Evolutionary conservation across 2,329 filamentous ascomycete species (phyloP).

Genomic region (Neospermospora avenae): DNA sequence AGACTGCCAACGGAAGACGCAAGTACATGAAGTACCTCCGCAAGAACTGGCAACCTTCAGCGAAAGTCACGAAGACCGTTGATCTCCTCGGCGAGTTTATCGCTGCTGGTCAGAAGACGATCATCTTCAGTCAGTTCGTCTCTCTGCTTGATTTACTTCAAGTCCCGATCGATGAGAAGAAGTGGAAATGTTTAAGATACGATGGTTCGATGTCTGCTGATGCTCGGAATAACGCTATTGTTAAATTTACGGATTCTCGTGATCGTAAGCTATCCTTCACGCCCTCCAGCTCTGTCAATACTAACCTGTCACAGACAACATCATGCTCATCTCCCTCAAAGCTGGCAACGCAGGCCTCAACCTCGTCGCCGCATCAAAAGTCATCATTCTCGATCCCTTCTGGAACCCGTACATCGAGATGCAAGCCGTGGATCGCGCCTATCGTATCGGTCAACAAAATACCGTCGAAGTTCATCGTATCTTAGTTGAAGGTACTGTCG

Average conservation of each 20-base stretch:
- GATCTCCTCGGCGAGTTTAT: constrained; percentile 52
- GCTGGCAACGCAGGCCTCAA: constrained; percentile 86
- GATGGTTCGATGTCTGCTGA: constrained; percentile 71
- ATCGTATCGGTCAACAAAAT: constrained; percentile 77
- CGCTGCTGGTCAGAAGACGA: constrained; percentile 64
- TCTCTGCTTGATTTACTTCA: constrained; percentile 75
- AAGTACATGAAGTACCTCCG: constrained; percentile 70
- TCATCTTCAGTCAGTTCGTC: constrained; percentile 81
- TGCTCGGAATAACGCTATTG: constrained; percentile 63
- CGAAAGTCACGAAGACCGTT: constrained; percentile 69
- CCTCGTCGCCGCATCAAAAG: constrained; percentile 74
- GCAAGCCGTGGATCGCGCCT: constrained; percentile 85
- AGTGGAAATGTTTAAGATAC: constrained; percentile 58
- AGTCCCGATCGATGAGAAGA: constrained; percentile 60
- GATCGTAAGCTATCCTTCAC: constrained; percentile 42
- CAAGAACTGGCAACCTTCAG: constrained; percentile 70
- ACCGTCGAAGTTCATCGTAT: constrained; percentile 78
- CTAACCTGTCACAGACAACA: neutral
- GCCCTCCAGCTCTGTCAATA: neutral
- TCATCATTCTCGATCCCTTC: constrained; percentile 89
- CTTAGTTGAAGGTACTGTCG: constrained; percentile 73
- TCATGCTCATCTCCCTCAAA: constrained; percentile 53
- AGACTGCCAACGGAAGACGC: constrained; percentile 61
- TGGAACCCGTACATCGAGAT: constrained; percentile 95
- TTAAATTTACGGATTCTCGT: constrained; percentile 59